Evolutionary conservation across 108 stramenopile genomes (phyloP).

Genomic region (Cyclostephanos invisitatus): DNA sequence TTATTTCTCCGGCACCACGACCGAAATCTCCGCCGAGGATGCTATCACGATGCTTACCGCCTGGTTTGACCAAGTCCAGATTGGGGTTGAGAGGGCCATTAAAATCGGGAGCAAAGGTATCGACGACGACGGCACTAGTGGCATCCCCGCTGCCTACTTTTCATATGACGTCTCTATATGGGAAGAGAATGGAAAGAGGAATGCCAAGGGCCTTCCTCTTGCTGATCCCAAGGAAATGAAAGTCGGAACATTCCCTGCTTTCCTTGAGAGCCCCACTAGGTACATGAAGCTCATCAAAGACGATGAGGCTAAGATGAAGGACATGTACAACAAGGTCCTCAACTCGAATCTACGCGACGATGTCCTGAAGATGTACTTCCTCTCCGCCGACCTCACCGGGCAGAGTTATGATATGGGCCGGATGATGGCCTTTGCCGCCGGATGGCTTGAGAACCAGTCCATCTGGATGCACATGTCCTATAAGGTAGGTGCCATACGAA

Average conservation of each 20-base stretch:
- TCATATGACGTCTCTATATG: conserved; percentile 82
- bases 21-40: conserved; percentile 54
- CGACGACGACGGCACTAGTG: conserved; percentile 86
- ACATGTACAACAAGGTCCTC: conserved; percentile 81
- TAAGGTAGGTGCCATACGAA: conserved; percentile 44
- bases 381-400: conserved; percentile 88
- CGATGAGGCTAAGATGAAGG: conserved; percentile 68
- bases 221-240: conserved; percentile 83
- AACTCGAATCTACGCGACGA: conserved; percentile 88
- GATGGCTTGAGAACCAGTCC: conserved; percentile 96
- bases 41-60: conserved; percentile 67
- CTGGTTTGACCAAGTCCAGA: conserved; percentile 76
- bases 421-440: conserved; percentile 95
- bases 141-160: conserved; percentile 86
- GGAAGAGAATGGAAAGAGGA: conserved; percentile 57
- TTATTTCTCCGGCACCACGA: conserved; percentile 88
- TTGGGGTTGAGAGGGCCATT: conserved; percentile 79
- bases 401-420: conserved; percentile 94
- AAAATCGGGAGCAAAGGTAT: conserved; percentile 80
- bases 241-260: conserved; percentile 88
- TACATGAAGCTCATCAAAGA: conserved; percentile 93
- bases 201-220: conserved; percentile 70
- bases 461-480: conserved; percentile 99
- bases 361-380: conserved; percentile 84
- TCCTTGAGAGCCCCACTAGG: conserved; percentile 93